Base-by-base conservation (phyloP, 2,329 filamentous ascomycete genomes). In the Alternaria metachromatica region DNA sequence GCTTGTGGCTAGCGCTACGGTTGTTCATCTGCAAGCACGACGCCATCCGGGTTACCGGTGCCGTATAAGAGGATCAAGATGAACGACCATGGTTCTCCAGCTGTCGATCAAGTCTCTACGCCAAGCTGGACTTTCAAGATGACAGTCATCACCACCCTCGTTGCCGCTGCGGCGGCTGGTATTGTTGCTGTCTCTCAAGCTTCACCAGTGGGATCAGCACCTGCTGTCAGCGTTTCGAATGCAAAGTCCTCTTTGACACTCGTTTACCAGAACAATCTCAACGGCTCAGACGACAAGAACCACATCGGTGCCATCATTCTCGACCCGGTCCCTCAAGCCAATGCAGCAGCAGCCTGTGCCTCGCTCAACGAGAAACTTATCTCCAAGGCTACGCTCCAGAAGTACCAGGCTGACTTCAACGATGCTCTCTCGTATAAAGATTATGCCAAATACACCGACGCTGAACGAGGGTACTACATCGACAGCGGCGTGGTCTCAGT, bases 251-350 rank as follows among this genome's bases (percentile, higher is more conserved):
- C 84, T 1, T 69, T 87, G 57, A 85, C 84, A 0, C 76, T 87
- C 7, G 71, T 87, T 9, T 87, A 84, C 63, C 85, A 87, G 69
- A 87, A 87, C 74, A 87, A 87, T 44, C 76, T 87, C 23, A 87
- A 87, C 69, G 79, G 76, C 8, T 83, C 84, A 0, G 85, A 87
- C 64, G 84, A 87, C 73, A 77, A 72, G 25, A 86, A 87, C 64
- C 85, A 87, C 68, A 76, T 85, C 18, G 82, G 84, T 11, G 85
- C 85, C 4, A 81, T 87, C 46, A 73, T 87, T 8, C 75, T 87
- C 45, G 85, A 85, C 58, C 75, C 82, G 4, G 74, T 82, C 53
- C 68, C 75, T 7, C 76, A 78, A 43, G 69, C 73, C 18, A 74
- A 78, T 51, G 84, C 81, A 25, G 73, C 74, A 1, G 72, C 78